Base-by-base conservation (phyloP, 2,329 filamentous ascomycete species). In the Fusarium metavorans region DNA sequence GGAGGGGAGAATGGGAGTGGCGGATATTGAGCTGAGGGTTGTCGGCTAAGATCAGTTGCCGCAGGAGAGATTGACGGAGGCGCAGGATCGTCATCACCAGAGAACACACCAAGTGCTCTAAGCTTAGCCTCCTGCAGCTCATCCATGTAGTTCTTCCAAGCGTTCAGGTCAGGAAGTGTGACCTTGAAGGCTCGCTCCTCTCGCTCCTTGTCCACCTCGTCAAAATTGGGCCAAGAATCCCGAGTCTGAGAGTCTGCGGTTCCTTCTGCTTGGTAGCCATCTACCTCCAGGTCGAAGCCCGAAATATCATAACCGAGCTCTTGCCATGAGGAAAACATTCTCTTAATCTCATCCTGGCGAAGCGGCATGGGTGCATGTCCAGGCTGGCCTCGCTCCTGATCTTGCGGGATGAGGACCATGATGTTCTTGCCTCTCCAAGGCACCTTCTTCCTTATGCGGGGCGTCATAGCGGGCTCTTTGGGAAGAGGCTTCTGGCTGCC, bases 81-180 rank as follows among this genome's bases (percentile, higher is more conserved):
- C 32, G 85, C 84, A 13, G 91, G 90, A 61, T 97, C 94, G 7
- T 95, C 92, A 58, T 93, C 91, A 39, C 92, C 94, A 70, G 94
- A 88, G 20, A 91, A 95, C 14, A 98, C 97, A 74, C 97, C 97
- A 65, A 99, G 88, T 60, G 96, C 95, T 71, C 95, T 92, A 62
- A 99, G 87, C 84, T 98, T 99, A 70, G 96, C 95, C 84, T 99
- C 97, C 76, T 94, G 92, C 39, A 98, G 86, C 75, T 93, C 92
- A 64, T 93, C 90, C 68, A 95, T 93, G 82, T 98, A 98, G 30
- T 91, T 87, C 79, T 94, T 93, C 89, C 89, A 91, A 1, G 88
- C 88, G 80, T 92, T 91, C 72, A 93, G 84, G 78, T 94, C 92
- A 2, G 94, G 93, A 69, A 97, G 87, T 27, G 88, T 88, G 39